Conservation (phyloP, 192 early-diverging fungal species). For the Backusella mclennaniae region DNA sequence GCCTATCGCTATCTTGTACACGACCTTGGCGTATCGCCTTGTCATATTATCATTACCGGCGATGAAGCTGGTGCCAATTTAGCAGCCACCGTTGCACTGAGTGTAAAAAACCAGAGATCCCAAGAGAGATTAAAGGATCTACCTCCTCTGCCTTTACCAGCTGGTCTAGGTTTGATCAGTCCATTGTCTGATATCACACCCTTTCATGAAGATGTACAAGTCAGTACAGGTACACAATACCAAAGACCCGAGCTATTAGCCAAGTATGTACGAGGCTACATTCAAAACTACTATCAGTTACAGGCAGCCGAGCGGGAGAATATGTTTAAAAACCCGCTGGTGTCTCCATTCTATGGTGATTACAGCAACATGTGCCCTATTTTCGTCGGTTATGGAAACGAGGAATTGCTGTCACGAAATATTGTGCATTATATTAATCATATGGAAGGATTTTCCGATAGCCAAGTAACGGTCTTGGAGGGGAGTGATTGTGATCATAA, state of each 20-base stretch:
- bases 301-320: not conserved
- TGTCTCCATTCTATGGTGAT: slow-evolving; percentile 14
- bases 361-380: not conserved
- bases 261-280: not conserved
- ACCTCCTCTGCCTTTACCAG: slow-evolving; percentile 6
- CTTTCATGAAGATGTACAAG: not conserved
- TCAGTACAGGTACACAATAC: not conserved
- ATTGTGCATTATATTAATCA: not conserved
- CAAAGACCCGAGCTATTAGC: not conserved
- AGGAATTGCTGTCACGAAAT: not conserved
- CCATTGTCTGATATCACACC: slow-evolving; percentile 12
- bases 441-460: not conserved
- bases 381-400: slow-evolving; percentile 10
- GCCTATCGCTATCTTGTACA: slow-evolving; percentile 16
- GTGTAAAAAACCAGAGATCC: not conserved
- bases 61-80: slow-evolving; percentile 24
- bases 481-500: not conserved
- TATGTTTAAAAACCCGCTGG: not conserved
- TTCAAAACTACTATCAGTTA: not conserved
- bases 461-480: not conserved
- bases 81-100: not conserved
- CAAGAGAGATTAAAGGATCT: not conserved
- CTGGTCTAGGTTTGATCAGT: not conserved
- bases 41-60: not conserved
- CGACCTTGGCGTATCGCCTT: not conserved